Evolutionary conservation across 2,329 filamentous ascomycete genomes (phyloP).

Genomic region (Fusarium caatingaense): DNA sequence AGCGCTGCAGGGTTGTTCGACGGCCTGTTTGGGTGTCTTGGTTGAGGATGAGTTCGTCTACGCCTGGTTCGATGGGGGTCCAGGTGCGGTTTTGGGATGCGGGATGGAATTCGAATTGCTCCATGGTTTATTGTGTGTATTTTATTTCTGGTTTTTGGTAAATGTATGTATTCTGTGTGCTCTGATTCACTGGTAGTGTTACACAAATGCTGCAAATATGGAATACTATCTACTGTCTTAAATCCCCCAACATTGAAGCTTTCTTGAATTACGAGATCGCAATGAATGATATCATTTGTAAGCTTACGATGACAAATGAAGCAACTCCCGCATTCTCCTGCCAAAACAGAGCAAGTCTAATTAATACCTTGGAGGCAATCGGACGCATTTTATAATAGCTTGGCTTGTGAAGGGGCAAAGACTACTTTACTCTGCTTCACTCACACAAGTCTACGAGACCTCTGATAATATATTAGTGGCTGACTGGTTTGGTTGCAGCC

Average conservation of each 20-base stretch:
- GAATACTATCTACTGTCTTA: slow-evolving; percentile 3
- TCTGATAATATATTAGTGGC: not conserved
- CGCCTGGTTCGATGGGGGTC: slow-evolving; percentile 47
- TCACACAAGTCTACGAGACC: not conserved
- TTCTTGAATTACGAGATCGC: not conserved
- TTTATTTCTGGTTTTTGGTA: not conserved
- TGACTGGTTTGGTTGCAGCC: not conserved
- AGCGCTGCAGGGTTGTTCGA: slow-evolving; percentile 51
- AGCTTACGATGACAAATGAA: slow-evolving; percentile 34
- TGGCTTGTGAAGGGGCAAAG: not conserved
- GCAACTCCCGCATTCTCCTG: not conserved
- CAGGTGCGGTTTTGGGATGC: slow-evolving; percentile 38
- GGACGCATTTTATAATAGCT: not conserved
- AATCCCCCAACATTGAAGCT: not conserved
- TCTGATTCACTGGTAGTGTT: not conserved
- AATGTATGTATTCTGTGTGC: not conserved
- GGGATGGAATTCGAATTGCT: slow-evolving; percentile 47
- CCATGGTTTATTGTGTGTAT: slow-evolving; percentile 26
- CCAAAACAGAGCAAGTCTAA: not conserved
- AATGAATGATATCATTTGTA: slow-evolving; percentile 24
- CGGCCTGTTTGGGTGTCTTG: slow-evolving; percentile 46
- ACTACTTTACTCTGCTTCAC: not conserved
- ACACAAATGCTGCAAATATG: not conserved
- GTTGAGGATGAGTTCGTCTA: slow-evolving; percentile 53
- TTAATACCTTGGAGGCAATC: not conserved